A percentile compares a stretch with the other conserved stretches of the same genome.
Conservation (phyloP, 805 yeast genomes). For the Metschnikowia shivogae region DNA sequence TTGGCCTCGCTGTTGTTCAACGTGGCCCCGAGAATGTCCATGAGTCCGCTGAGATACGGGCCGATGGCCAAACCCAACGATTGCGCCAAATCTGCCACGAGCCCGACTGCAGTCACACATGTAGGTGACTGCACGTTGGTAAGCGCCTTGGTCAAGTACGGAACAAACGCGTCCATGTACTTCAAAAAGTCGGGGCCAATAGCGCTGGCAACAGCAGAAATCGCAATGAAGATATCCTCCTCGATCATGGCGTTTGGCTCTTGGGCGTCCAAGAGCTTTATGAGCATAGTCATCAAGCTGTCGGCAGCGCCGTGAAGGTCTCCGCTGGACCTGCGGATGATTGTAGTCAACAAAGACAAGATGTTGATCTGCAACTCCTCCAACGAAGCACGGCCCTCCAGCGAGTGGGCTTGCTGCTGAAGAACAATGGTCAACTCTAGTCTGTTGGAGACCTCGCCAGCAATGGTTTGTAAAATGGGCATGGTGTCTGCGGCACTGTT, state of each 20-base stretch:
- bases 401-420: conserved; percentile 49
- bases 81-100: conserved; percentile 90
- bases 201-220: conserved; percentile 84
- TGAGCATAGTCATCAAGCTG: conserved; percentile 75
- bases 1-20: conserved; percentile 64
- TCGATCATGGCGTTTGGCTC: conserved; percentile 77
- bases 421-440: conserved; percentile 64
- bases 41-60: conserved; percentile 74
- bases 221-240: conserved; percentile 90
- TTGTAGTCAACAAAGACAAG: conserved; percentile 72
- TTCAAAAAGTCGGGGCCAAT: conserved; percentile 65
- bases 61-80: conserved; percentile 72
- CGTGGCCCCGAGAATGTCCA: conserved; percentile 75
- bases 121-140: conserved; percentile 79
- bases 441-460: conserved; percentile 68
- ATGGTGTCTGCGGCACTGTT: conserved; percentile 69
- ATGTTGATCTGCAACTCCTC: conserved; percentile 87
- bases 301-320: conserved; percentile 71
- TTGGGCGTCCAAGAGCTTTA: conserved; percentile 57
- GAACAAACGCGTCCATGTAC: conserved; percentile 79
- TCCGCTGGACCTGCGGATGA: conserved; percentile 73
- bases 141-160: conserved; percentile 75
- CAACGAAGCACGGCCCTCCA: conserved; percentile 71
- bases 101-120: conserved; percentile 87
- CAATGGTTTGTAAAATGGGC: conserved; percentile 65